Percentiles rank a stretch among this genome's conserved stretches.
These are phyloP conservation scores for Phylloporus scabripes DNA, from an alignment of 768 basidiomycete species.

Conservation along the genomic window DNA sequence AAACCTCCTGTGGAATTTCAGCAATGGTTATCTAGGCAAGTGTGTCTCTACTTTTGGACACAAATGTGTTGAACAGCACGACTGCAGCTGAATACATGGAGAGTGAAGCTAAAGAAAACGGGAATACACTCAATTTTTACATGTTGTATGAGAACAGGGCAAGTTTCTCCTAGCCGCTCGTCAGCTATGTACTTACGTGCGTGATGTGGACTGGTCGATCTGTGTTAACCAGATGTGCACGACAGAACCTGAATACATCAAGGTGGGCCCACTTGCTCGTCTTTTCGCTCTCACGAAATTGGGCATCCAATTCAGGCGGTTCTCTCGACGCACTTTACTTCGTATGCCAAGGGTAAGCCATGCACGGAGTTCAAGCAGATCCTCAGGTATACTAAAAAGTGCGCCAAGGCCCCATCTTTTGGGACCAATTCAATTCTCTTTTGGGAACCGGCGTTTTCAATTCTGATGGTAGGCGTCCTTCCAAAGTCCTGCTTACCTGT, in stretches of 20 bases:
- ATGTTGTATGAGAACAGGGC: conserved; percentile 27
- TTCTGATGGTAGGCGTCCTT: conserved; percentile 30
- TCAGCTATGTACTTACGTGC: not conserved
- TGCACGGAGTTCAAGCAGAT: not conserved
- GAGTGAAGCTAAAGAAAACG: conserved; percentile 12
- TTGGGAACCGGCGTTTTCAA: conserved; percentile 39
- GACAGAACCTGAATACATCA: conserved; percentile 36
- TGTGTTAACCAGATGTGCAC: conserved; percentile 33
- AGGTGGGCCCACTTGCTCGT: conserved; percentile 20
- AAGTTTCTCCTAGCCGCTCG: not conserved
- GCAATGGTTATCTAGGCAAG: conserved; percentile 46
- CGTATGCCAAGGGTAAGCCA: conserved; percentile 36
- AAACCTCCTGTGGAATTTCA: conserved; percentile 35
- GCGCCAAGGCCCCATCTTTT: conserved; percentile 19
- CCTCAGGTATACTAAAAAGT: not conserved
- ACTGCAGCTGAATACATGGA: conserved; percentile 10
- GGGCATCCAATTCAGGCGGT: conserved; percentile 28
- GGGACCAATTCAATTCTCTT: conserved; percentile 23
- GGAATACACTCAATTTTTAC: conserved; percentile 21
- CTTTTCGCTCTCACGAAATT: not conserved
- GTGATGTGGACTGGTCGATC: not conserved
- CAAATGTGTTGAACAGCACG: not conserved
- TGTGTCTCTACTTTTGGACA: not conserved
- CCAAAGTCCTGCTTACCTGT: not conserved
- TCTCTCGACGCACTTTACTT: conserved; percentile 41